phyloP scores from a whole-genome alignment of 2,329 filamentous ascomycete species.

The Helotiales sp. region DNA sequence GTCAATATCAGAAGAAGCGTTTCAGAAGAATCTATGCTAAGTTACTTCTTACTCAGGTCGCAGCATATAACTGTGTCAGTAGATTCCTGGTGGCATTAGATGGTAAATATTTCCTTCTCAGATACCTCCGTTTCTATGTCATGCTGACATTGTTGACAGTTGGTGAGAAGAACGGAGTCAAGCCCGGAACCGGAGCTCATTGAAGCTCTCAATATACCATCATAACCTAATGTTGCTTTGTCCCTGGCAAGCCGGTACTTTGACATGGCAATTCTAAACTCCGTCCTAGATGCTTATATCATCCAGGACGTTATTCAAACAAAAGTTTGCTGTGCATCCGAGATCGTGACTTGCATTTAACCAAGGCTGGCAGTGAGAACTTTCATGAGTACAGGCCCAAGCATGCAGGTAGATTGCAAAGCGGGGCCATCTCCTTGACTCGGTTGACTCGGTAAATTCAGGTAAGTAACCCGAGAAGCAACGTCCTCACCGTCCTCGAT shows the following conservation, averaged over 20 bases:
- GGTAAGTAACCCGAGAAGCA: background rate
- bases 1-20: background rate
- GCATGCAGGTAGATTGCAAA: background rate
- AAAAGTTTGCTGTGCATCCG: background rate
- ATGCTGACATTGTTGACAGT: constrained; percentile 22
- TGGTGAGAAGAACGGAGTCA: constrained; percentile 32
- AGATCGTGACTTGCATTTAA: background rate
- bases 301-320: background rate
- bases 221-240: too few species aligned
- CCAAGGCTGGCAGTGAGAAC: constrained; percentile 1
- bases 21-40: background rate
- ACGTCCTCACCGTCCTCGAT: background rate
- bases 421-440: background rate
- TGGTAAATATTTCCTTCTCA: constrained; percentile 48
- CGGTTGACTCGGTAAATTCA: too few species aligned
- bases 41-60: constrained; percentile 44
- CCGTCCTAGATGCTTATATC: too few species aligned
- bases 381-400: background rate
- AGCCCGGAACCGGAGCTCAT: constrained; percentile 10
- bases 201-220: too few species aligned
- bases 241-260: too few species aligned
- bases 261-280: too few species aligned
- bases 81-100: constrained; percentile 81
- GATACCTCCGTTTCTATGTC: background rate
- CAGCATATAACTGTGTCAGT: constrained; percentile 83